phyloP scores from a whole-genome alignment of 306 rosid genomes.

The Medicago arabica region DNA sequence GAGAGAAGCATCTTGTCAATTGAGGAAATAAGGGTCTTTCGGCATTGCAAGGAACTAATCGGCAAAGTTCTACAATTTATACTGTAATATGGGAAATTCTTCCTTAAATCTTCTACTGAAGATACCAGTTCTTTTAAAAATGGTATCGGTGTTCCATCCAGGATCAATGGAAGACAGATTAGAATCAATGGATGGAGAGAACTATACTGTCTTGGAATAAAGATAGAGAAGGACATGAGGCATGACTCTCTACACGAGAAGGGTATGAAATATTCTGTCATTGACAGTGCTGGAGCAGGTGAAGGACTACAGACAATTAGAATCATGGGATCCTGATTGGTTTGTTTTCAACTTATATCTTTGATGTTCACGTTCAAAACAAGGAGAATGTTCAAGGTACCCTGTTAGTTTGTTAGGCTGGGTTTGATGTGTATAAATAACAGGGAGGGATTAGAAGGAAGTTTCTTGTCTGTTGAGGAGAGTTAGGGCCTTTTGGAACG shows the following conservation, averaged over 20 bases:
- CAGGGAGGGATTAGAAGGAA: background rate
- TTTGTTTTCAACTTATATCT: background rate
- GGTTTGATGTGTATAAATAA: background rate
- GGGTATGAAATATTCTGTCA: background rate
- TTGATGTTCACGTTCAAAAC: background rate
- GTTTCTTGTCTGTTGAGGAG: too few relatives aligned
- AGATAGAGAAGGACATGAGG: background rate
- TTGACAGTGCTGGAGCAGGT: background rate
- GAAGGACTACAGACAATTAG: background rate
- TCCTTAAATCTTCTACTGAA: background rate
- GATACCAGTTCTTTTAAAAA: too few relatives aligned
- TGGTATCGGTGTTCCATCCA: too few relatives aligned
- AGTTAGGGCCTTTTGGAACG: background rate
- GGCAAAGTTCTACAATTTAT: background rate
- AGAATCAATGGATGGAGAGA: too few relatives aligned
- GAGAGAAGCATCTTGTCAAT: background rate
- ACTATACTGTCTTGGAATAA: too few relatives aligned
- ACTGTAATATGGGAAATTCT: background rate
- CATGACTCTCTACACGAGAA: background rate
- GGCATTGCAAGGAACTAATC: background rate
- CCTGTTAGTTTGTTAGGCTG: slow-evolving; percentile 1
- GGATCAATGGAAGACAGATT: too few relatives aligned
- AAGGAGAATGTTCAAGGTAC: background rate
- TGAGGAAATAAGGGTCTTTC: background rate
- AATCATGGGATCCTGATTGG: background rate